These are phyloP conservation scores for Tuber aestivum DNA, from an alignment of 495 filamentous ascomycete genomes.

Conservation along the genomic window DNA sequence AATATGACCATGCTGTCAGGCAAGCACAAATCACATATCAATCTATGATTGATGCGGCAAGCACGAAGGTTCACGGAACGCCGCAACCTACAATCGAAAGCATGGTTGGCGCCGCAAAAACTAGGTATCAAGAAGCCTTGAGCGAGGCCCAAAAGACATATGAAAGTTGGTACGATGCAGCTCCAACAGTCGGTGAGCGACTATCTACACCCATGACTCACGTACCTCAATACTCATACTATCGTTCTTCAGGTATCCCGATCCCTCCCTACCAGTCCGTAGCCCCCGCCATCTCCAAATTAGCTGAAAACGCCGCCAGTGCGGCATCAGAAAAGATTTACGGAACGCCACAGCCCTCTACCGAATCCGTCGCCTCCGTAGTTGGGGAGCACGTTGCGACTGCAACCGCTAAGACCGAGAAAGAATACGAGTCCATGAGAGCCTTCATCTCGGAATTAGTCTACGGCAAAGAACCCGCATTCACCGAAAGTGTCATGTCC, in stretches of 20 bases:
- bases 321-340: constrained; percentile 61
- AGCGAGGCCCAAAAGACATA: constrained; percentile 29
- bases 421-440: constrained; percentile 64
- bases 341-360: constrained; percentile 51
- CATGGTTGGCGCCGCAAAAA: constrained; percentile 50
- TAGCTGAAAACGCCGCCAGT: constrained; percentile 56
- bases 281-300: constrained; percentile 59
- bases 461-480: constrained; percentile 69
- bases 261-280: constrained; percentile 52
- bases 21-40: constrained; percentile 58
- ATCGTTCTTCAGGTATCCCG: constrained; percentile 48
- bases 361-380: constrained; percentile 49
- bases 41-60: constrained; percentile 50
- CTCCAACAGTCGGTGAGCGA: constrained; percentile 55
- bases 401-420: constrained; percentile 50
- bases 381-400: constrained; percentile 54
- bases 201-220: constrained; percentile 55
- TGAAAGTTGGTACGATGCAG: constrained; percentile 30
- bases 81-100: constrained; percentile 51
- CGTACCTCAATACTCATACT: constrained; percentile 52
- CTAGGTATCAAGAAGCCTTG: constrained; percentile 49
- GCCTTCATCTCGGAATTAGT: constrained; percentile 71
- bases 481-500: constrained; percentile 72
- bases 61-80: constrained; percentile 53
- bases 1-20: constrained; percentile 62